Conservation (phyloP, 805 yeast species). For the Candida sithepensis region DNA sequence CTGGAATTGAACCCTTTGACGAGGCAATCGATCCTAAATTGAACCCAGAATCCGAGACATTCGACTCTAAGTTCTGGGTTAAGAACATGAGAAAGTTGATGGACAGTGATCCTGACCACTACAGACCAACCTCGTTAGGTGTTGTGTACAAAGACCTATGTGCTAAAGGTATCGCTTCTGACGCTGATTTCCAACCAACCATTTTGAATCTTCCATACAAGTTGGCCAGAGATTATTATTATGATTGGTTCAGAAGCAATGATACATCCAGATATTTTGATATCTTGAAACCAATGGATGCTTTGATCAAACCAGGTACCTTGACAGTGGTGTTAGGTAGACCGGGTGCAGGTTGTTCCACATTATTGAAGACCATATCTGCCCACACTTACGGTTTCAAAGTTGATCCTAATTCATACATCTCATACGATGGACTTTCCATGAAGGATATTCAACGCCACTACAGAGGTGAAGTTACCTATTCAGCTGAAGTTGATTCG, state of each 20-base stretch:
- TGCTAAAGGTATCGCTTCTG: slow-evolving; percentile 64
- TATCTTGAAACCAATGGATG: slow-evolving; percentile 66
- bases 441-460: slow-evolving; percentile 44
- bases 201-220: slow-evolving; percentile 42
- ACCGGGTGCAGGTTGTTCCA: slow-evolving; percentile 67
- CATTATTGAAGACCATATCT: slow-evolving; percentile 44
- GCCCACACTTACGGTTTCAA: slow-evolving; percentile 41
- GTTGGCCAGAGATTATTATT: slow-evolving; percentile 27
- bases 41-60: slow-evolving; percentile 57
- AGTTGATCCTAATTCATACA: slow-evolving; percentile 36
- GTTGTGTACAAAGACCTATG: slow-evolving; percentile 55
- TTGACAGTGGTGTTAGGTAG: slow-evolving; percentile 51
- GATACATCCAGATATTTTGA: slow-evolving; percentile 39
- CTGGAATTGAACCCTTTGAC: slow-evolving; percentile 41
- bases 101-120: slow-evolving; percentile 56
- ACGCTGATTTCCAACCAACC: slow-evolving; percentile 64
- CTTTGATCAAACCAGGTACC: slow-evolving; percentile 51
- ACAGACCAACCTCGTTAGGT: slow-evolving; percentile 58
- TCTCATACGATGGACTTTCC: slow-evolving; percentile 47
- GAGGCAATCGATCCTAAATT: slow-evolving; percentile 36
- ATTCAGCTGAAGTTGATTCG: slow-evolving; percentile 53
- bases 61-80: slow-evolving; percentile 64
- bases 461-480: slow-evolving; percentile 47
- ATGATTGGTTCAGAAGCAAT: slow-evolving; percentile 23
- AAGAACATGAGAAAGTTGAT: slow-evolving; percentile 55